Conservation (phyloP, 2,329 filamentous ascomycete genomes). For the Diplodia intermedia region DNA sequence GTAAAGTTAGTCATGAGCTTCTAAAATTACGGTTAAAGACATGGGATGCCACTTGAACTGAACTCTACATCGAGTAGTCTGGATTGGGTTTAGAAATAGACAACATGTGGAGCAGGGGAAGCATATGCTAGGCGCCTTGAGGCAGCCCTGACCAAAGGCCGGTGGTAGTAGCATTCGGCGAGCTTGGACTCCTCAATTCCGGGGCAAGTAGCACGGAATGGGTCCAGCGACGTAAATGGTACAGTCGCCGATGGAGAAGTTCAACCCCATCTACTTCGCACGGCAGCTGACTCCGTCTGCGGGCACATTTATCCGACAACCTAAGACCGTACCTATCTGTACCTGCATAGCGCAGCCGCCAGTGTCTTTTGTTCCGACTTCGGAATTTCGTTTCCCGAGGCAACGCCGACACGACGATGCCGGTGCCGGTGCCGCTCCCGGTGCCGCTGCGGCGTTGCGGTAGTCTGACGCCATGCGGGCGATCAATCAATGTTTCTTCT, state of each 20-base stretch:
- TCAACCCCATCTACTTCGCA: background rate
- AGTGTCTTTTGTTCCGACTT: background rate
- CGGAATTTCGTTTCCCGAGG: constrained; percentile 17
- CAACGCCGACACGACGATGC: constrained; percentile 1
- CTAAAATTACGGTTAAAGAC: too few relatives aligned
- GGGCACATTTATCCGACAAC: background rate
- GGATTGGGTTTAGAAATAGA: too few relatives aligned
- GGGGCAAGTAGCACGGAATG: background rate
- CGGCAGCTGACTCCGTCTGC: constrained; percentile 1
- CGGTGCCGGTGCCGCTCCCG: background rate
- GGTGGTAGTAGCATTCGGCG: background rate
- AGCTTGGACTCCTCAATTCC: background rate
- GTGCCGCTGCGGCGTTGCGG: background rate
- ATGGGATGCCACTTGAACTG: background rate
- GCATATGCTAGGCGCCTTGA: background rate
- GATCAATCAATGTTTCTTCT: constrained; percentile 15
- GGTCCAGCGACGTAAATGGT: background rate
- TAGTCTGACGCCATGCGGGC: constrained; percentile 29
- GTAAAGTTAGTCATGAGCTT: too few relatives aligned
- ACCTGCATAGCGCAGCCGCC: constrained; percentile 7
- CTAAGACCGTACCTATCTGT: background rate
- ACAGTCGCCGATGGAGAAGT: background rate
- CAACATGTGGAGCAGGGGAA: background rate
- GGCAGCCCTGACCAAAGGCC: background rate
- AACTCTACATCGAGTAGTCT: background rate